Conservation (phyloP, 2,329 filamentous ascomycete species). For the Sclerotinia trifoliorum region DNA sequence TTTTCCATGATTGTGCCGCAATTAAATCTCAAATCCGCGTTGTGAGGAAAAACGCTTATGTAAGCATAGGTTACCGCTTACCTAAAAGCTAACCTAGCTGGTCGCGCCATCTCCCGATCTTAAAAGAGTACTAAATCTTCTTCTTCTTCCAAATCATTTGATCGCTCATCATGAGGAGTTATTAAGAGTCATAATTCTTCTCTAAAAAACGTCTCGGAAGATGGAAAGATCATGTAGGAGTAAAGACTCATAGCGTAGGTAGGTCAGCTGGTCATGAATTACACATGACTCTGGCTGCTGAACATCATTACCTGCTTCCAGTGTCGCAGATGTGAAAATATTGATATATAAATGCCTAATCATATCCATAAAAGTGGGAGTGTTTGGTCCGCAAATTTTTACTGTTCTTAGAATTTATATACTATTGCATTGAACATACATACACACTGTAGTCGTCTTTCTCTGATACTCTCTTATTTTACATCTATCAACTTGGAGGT, state of each 20-base stretch:
- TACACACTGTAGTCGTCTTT: background rate
- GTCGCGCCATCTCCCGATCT: too few species aligned
- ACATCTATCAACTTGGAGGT: background rate
- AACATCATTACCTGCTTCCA: constrained; percentile 4
- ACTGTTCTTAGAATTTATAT: background rate
- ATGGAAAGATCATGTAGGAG: background rate
- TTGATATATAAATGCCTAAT: background rate
- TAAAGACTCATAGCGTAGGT: constrained; percentile 3
- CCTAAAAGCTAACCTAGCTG: too few species aligned
- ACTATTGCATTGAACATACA: background rate
- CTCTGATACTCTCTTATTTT: background rate
- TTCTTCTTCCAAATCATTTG: background rate
- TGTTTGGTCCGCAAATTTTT: background rate
- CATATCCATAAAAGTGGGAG: background rate
- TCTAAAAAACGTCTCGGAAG: background rate
- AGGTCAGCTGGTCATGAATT: constrained; percentile 17
- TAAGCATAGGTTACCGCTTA: too few species aligned
- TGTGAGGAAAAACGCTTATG: too few species aligned
- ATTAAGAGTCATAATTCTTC: constrained; percentile 1
- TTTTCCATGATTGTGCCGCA: too few species aligned
- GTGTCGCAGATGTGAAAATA: background rate
- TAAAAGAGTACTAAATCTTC: background rate
- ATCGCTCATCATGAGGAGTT: background rate
- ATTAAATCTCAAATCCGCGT: too few species aligned
- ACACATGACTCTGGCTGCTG: constrained; percentile 18